These are phyloP conservation scores for sunflower (Helianthus annuus) DNA, from an alignment of 129 eudicot genomes.

Conservation along the genomic window DNA sequence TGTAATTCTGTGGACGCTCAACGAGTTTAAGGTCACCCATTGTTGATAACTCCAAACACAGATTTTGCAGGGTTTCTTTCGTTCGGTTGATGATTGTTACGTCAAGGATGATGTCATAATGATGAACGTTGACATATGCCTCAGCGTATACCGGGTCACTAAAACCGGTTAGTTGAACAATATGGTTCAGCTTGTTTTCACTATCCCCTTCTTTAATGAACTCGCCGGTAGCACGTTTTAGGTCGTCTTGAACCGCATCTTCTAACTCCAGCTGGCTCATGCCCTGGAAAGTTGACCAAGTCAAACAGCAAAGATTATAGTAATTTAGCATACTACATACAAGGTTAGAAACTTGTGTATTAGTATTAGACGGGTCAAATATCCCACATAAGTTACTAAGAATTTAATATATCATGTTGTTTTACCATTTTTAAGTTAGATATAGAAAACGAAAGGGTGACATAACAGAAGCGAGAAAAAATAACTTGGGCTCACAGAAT, in stretches of 20 bases:
- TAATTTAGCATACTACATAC: conserved; percentile 13
- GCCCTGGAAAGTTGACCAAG: conserved; percentile 45
- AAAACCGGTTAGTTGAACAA: conserved; percentile 94
- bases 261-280: conserved; percentile 97
- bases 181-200: conserved; percentile 83
- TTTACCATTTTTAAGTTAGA: background rate
- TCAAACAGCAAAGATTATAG: background rate
- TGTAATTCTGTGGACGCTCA: conserved; percentile 95
- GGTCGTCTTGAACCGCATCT: conserved; percentile 92
- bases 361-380: too few species aligned
- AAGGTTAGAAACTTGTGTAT: too few species aligned
- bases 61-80: conserved; percentile 84
- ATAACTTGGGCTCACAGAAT: too few species aligned
- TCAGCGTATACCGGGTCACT: conserved; percentile 97
- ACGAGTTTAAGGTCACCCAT: conserved; percentile 99
- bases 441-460: too few species aligned
- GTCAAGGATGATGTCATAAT: conserved; percentile 92
- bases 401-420: too few species aligned
- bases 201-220: conserved; percentile 79
- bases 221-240: conserved; percentile 95
- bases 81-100: conserved; percentile 90
- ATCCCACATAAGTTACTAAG: too few species aligned
- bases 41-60: conserved; percentile 95
- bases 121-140: conserved; percentile 94
- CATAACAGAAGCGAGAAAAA: too few species aligned